phyloP scores from a whole-genome alignment of 768 basidiomycete species.

The Mrakia gelida region DNA sequence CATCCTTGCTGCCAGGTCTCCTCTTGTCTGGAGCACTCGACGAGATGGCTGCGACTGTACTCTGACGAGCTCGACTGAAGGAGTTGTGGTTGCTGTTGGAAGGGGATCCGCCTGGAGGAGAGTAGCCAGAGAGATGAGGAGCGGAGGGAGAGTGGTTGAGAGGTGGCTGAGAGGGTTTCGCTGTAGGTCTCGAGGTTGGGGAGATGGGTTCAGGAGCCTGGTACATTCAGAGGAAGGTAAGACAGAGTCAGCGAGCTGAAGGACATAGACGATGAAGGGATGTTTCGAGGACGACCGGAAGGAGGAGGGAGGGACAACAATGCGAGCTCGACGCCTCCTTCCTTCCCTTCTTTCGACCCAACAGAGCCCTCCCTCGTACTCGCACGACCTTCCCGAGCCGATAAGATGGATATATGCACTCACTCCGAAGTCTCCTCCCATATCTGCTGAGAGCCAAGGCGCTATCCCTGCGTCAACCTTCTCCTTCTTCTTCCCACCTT shows the following conservation, averaged over 20 bases:
- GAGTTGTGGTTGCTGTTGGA: not conserved
- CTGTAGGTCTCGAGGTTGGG: not conserved
- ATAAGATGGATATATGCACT: not conserved
- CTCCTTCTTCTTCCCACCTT: conserved; percentile 10
- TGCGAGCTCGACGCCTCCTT: no score
- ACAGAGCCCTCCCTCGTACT: not conserved
- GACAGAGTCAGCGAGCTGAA: not conserved
- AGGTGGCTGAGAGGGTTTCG: not conserved
- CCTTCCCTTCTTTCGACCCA: not conserved
- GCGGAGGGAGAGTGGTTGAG: conserved; percentile 20
- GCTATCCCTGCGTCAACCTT: conserved; percentile 30
- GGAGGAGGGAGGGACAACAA: no score
- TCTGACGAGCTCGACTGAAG: not conserved
- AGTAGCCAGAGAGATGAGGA: conserved; percentile 17
- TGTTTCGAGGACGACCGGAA: not conserved
- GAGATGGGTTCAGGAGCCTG: no score
- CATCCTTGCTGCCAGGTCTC: not conserved
- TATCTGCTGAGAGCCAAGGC: conserved; percentile 25
- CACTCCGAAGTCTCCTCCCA: conserved; percentile 12
- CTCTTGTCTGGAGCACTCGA: not conserved
- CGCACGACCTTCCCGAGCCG: no score
- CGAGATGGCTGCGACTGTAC: conserved; percentile 3
- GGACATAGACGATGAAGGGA: no score
- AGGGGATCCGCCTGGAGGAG: not conserved
- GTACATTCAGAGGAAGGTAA: no score